phyloP scores from a whole-genome alignment of 305 asterid species.

The Fraxinus paxiana region DNA sequence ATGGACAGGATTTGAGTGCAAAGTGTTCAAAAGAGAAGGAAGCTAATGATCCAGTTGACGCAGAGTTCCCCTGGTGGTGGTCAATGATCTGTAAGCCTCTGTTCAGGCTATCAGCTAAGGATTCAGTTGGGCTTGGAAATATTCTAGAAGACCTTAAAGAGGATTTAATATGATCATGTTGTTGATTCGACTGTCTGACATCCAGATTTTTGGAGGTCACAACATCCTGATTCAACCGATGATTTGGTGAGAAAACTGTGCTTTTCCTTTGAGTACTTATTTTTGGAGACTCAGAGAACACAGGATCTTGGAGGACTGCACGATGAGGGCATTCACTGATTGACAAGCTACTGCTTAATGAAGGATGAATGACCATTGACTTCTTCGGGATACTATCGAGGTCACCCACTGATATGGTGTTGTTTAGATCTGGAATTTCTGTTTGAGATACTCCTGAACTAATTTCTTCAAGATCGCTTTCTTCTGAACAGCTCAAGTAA shows the following conservation, averaged over 20 bases:
- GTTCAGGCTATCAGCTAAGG: constrained; percentile 88
- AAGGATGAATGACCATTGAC: constrained; percentile 32
- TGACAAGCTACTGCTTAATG: constrained; percentile 41
- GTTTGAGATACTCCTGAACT: constrained; percentile 37
- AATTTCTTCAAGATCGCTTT: constrained; percentile 69
- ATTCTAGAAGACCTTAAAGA: constrained; percentile 70
- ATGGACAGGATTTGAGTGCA: constrained; percentile 54
- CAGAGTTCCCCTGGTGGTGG: constrained; percentile 67
- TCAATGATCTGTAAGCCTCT: constrained; percentile 84
- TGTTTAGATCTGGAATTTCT: constrained; percentile 23
- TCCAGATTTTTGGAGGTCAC: constrained; percentile 38
- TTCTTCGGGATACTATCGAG: constrained; percentile 18
- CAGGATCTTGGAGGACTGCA: constrained; percentile 58
- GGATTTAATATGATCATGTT: constrained; percentile 45
- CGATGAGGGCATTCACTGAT: constrained; percentile 37
- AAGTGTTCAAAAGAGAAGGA: constrained; percentile 88
- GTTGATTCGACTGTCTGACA: constrained; percentile 31
- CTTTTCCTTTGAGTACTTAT: constrained; percentile 59
- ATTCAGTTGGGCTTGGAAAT: constrained; percentile 70
- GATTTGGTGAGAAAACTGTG: constrained; percentile 38
- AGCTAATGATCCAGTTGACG: constrained; percentile 62
- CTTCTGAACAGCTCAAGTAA: constrained; percentile 76
- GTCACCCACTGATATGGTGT: constrained; percentile 12
- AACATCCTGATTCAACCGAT: constrained; percentile 34
- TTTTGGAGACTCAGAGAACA: constrained; percentile 84